Conservation (phyloP, 768 basidiomycete species). For the Boletus vinaceobasis region DNA sequence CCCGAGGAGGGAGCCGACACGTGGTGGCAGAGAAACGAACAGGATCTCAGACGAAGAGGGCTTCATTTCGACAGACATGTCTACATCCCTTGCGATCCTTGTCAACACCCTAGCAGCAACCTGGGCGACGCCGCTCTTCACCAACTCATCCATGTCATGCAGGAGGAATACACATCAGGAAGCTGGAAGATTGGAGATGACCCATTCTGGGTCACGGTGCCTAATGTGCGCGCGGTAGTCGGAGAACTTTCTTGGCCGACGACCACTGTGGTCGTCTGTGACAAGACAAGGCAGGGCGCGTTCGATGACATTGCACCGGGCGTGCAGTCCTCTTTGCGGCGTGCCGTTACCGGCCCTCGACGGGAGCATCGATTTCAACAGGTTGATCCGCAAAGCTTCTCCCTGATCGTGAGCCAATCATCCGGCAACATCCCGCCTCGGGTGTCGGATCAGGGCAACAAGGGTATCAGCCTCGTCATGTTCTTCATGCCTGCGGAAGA, state of each 20-base stretch:
- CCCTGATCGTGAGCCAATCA: background rate
- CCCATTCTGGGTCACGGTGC: slow-evolving; percentile 9
- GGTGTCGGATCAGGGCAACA: background rate
- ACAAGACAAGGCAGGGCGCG: slow-evolving; percentile 4
- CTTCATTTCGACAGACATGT: slow-evolving; percentile 29
- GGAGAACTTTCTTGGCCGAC: slow-evolving; percentile 18
- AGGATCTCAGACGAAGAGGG: slow-evolving; percentile 8
- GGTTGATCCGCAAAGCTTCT: slow-evolving; percentile 9
- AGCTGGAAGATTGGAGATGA: slow-evolving; percentile 12
- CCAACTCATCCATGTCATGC: slow-evolving; percentile 8
- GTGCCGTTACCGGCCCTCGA: background rate
- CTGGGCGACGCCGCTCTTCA: background rate
- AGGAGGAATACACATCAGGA: slow-evolving; percentile 7
- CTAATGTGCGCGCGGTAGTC: slow-evolving; percentile 18
- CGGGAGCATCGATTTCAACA: slow-evolving; percentile 15
- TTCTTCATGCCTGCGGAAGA: slow-evolving; percentile 10
- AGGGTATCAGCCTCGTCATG: slow-evolving; percentile 13
- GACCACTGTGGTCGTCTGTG: slow-evolving; percentile 20
- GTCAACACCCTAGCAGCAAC: background rate
- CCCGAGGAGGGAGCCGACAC: slow-evolving; percentile 23
- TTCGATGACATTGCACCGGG: slow-evolving; percentile 8
- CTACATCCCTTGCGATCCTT: slow-evolving; percentile 15
- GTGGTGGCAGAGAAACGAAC: slow-evolving; percentile 31
- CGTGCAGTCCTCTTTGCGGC: slow-evolving; percentile 7
- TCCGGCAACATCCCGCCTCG: background rate